Conservation (phyloP, 139 green algal genomes). For the Trebouxia sp. region DNA sequence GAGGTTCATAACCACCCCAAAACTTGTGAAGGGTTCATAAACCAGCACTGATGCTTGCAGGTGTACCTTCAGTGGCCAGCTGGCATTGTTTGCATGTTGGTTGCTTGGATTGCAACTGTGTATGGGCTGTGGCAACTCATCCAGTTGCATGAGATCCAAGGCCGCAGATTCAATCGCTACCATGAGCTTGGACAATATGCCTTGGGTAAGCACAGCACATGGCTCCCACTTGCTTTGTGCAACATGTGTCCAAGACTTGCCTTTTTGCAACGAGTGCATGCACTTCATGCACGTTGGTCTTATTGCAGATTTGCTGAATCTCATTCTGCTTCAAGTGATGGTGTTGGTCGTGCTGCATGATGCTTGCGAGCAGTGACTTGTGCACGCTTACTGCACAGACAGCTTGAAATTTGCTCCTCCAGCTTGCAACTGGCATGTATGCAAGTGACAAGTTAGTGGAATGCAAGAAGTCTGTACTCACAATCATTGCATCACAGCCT, state of each 20-base stretch:
- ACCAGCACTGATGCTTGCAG: conserved; percentile 42
- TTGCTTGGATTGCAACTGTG: conserved; percentile 22
- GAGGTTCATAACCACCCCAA: too few relatives aligned
- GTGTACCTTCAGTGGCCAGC: conserved; percentile 45
- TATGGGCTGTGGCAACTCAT: conserved; percentile 35
- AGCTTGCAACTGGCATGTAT: too few relatives aligned
- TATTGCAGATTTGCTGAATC: too few relatives aligned
- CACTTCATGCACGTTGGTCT: neutral
- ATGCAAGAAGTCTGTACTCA: too few relatives aligned
- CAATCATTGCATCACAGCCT: too few relatives aligned
- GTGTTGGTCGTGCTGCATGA: too few relatives aligned
- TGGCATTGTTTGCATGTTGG: conserved; percentile 42
- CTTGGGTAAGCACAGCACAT: neutral
- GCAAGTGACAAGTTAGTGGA: too few relatives aligned
- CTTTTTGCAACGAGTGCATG: neutral
- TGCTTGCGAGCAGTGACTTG: too few relatives aligned
- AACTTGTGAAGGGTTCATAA: too few relatives aligned
- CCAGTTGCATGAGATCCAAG: conserved; percentile 31
- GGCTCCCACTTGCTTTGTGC: neutral
- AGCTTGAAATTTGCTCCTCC: too few relatives aligned
- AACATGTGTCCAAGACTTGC: neutral
- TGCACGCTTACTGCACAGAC: too few relatives aligned
- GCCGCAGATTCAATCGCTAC: conserved; percentile 34
- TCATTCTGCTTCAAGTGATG: too few relatives aligned
- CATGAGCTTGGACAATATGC: conserved; percentile 31